phyloP scores from a whole-genome alignment of 2,329 filamentous ascomycete genomes.

The Beauveria australis region DNA sequence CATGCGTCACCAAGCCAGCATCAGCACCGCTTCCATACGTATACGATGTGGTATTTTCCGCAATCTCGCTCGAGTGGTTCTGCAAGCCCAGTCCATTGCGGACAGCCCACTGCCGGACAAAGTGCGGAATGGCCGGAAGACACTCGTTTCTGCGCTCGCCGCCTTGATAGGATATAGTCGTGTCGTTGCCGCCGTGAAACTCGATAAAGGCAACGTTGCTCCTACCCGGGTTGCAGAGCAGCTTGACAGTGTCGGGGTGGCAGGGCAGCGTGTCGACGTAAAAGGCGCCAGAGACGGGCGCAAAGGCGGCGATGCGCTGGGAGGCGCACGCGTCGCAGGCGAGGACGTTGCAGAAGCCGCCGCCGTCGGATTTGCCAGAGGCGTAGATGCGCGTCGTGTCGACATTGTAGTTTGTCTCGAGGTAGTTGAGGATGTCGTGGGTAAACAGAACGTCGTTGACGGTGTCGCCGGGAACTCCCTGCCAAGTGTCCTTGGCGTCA shows the following conservation, averaged over 20 bases:
- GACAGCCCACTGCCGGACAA: constrained; percentile 27
- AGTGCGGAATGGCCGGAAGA: constrained; percentile 33
- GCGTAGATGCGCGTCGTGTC: constrained; percentile 30
- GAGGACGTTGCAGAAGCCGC: constrained; percentile 30
- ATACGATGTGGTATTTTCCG: constrained; percentile 20
- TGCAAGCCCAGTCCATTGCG: constrained; percentile 19
- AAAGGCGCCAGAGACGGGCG: constrained; percentile 30
- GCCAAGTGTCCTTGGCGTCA: constrained; percentile 21
- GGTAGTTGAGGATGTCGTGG: constrained; percentile 28
- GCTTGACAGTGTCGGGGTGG: constrained; percentile 24
- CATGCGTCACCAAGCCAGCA: constrained; percentile 21
- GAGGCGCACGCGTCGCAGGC: constrained; percentile 29
- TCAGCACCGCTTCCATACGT: constrained; percentile 18
- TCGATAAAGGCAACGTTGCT: constrained; percentile 34
- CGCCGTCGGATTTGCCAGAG: constrained; percentile 33
- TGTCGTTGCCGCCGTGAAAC: constrained; percentile 40
- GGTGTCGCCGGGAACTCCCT: constrained; percentile 26
- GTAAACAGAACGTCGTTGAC: constrained; percentile 35
- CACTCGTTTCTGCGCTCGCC: constrained; percentile 31
- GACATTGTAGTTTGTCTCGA: constrained; percentile 27
- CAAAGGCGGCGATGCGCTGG: constrained; percentile 29
- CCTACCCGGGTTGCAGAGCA: constrained; percentile 30
- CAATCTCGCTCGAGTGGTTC: constrained; percentile 11
- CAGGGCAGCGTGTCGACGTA: constrained; percentile 27
- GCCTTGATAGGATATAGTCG: constrained; percentile 36